Conservation (phyloP, 176 grass and related monocot species). For the Phyllostachys edulis region DNA sequence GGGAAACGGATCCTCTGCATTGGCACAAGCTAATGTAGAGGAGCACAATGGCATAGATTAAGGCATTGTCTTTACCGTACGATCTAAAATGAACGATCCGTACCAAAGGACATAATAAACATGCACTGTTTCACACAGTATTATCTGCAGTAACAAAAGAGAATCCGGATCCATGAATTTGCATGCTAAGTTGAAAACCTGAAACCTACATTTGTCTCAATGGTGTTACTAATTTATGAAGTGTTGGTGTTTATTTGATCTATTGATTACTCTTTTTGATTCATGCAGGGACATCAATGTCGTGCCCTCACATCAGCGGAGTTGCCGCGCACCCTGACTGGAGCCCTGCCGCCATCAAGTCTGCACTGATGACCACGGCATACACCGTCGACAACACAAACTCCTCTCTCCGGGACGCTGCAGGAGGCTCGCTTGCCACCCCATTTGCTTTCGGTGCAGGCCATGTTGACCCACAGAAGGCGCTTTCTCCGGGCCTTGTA, state of each 20-base stretch:
- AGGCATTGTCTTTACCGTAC: too few species aligned
- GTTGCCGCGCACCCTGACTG: conserved; percentile 76
- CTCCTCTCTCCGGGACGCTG: conserved; percentile 67
- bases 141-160: too few species aligned
- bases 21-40: neutral
- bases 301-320: conserved; percentile 96
- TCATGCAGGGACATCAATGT: conserved; percentile 92
- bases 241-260: neutral
- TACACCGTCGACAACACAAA: conserved; percentile 79
- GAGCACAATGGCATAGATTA: too few species aligned
- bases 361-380: conserved; percentile 86
- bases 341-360: conserved; percentile 93
- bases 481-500: conserved; percentile 79
- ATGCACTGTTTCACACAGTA: too few species aligned
- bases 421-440: conserved; percentile 60
- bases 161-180: too few species aligned
- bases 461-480: conserved; percentile 84
- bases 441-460: conserved; percentile 75
- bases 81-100: too few species aligned
- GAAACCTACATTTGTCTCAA: neutral
- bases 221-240: neutral
- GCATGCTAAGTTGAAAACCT: neutral
- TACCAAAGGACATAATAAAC: too few species aligned
- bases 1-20: too few species aligned
- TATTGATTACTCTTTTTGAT: neutral